Evolutionary conservation across 768 basidiomycete genomes (phyloP).

Genomic region (Kwoniella sp.): DNA sequence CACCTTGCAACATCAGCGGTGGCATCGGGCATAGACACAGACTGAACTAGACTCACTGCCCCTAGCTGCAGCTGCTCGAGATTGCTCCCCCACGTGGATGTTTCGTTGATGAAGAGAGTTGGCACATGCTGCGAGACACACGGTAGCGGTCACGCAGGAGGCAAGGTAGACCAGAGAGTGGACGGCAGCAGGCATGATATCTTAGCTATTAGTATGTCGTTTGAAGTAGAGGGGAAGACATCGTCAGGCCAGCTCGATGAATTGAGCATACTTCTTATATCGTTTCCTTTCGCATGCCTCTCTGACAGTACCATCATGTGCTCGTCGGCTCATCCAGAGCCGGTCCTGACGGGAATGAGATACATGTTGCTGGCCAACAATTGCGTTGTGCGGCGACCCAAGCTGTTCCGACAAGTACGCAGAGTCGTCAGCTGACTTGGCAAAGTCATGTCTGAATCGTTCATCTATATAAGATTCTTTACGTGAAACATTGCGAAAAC

Average conservation of each 20-base stretch:
- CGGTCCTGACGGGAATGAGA: not conserved
- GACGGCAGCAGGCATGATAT: conserved; percentile 5
- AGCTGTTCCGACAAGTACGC: no score
- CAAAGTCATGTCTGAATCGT: no score
- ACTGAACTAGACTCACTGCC: conserved; percentile 6
- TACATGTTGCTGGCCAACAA: not conserved
- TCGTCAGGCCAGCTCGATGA: not conserved
- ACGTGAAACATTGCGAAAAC: not conserved
- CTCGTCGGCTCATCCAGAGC: not conserved
- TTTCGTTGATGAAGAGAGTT: conserved; percentile 17
- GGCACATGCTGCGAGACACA: conserved; percentile 15
- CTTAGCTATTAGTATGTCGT: no score
- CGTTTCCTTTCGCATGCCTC: not conserved
- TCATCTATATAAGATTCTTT: not conserved
- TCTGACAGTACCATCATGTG: not conserved
- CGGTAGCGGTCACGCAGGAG: conserved; percentile 1
- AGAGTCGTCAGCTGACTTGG: not conserved
- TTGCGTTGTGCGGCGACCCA: no score
- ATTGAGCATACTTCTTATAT: not conserved
- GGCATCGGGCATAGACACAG: not conserved
- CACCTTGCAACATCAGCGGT: not conserved
- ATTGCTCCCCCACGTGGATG: conserved; percentile 12
- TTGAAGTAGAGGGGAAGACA: not conserved
- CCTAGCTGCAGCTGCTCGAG: not conserved
- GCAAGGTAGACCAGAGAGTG: conserved; percentile 13